Conservation (phyloP, 129 eudicot genomes). For the Saussurea involucrata region DNA sequence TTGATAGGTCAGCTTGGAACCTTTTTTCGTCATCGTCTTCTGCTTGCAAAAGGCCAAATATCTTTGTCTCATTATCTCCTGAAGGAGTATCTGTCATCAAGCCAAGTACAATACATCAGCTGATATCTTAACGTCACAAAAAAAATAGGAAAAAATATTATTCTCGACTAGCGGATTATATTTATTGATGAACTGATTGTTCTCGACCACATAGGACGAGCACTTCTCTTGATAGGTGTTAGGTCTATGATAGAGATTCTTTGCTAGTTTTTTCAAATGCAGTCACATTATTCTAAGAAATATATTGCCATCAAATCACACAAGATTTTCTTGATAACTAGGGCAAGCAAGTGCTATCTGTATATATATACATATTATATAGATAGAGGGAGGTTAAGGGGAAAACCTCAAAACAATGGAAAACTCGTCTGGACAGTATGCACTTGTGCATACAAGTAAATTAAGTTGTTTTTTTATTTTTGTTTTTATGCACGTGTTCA, state of each 20-base stretch:
- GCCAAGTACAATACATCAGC: constrained; percentile 7
- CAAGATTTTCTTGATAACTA: neutral
- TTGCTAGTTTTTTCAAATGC: neutral
- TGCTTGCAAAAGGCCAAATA: constrained; percentile 50
- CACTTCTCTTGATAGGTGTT: neutral
- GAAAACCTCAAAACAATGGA: no score
- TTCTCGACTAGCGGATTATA: neutral
- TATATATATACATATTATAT: no score
- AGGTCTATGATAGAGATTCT: neutral
- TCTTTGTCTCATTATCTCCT: constrained; percentile 46
- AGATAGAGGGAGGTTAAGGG: no score
- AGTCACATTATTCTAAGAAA: neutral
- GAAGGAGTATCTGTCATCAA: constrained; percentile 25
- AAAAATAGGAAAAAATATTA: neutral
- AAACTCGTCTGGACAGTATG: no score
- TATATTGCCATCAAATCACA: neutral
- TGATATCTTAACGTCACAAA: constrained; percentile 11
- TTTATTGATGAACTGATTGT: neutral
- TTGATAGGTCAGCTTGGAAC: constrained; percentile 91
- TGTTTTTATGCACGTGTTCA: no score
- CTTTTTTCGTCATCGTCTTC: constrained; percentile 89
- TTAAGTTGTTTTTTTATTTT: no score
- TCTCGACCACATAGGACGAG: neutral
- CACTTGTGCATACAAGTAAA: no score
- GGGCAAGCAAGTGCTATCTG: neutral